These are phyloP conservation scores for Friedmanniomyces endolithicus DNA, from an alignment of 495 filamentous ascomycete species.

Conservation along the genomic window DNA sequence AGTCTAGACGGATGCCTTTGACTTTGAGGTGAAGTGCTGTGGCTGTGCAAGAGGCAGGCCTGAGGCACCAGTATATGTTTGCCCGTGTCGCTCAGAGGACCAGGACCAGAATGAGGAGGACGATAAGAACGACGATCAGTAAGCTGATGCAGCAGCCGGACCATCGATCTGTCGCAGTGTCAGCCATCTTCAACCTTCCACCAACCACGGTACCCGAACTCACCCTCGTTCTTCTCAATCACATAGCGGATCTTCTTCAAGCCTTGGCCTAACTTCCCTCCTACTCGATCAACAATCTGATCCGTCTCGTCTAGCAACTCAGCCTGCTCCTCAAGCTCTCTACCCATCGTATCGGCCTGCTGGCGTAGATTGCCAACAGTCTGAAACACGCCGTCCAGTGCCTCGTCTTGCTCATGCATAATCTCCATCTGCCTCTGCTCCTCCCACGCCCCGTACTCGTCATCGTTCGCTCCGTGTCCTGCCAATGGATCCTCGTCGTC, in stretches of 20 bases:
- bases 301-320: conserved; percentile 73
- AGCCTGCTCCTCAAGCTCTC: conserved; percentile 86
- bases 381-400: conserved; percentile 79
- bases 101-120: conserved; percentile 23
- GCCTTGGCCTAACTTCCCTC: conserved; percentile 70
- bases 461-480: conserved; percentile 30
- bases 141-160: conserved; percentile 80
- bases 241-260: conserved; percentile 75
- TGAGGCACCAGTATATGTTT: neutral
- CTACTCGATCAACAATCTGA: conserved; percentile 69
- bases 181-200: conserved; percentile 14
- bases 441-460: conserved; percentile 75
- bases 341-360: conserved; percentile 88
- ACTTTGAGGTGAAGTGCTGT: neutral
- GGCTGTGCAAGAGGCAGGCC: neutral
- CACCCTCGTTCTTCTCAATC: conserved; percentile 85
- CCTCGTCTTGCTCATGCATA: conserved; percentile 90
- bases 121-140: conserved; percentile 22
- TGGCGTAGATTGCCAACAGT: conserved; percentile 80
- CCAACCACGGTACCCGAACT: conserved; percentile 21
- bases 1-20: neutral
- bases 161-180: conserved; percentile 46
- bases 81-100: conserved; percentile 15
- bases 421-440: conserved; percentile 81
- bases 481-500: conserved; percentile 38